phyloP scores from a whole-genome alignment of 2,329 filamentous ascomycete genomes.

The Colletotrichum sp. region DNA sequence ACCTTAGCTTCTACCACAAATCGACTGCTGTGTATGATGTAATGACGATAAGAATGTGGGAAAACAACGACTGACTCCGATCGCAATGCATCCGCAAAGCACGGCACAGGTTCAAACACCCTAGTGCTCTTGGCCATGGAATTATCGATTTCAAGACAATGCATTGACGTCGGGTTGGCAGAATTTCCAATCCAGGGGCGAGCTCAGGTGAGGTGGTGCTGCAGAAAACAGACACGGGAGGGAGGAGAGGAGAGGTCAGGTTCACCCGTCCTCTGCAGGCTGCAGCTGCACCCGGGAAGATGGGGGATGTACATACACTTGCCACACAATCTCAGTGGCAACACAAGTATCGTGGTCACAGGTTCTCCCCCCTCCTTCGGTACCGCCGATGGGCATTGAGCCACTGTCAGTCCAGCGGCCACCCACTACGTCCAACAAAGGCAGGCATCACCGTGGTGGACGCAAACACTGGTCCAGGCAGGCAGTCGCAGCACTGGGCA shows the following conservation, averaged over 20 bases:
- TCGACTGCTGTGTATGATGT: neutral
- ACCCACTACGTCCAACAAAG: neutral
- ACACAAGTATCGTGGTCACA: neutral
- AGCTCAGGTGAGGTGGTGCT: neutral
- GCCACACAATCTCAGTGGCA: neutral
- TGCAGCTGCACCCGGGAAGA: neutral
- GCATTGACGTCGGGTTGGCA: neutral
- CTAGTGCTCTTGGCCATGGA: neutral
- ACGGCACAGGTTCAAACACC: neutral
- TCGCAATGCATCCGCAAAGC: neutral
- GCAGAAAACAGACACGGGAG: neutral
- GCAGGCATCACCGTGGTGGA: conserved; percentile 7
- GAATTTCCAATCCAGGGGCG: neutral
- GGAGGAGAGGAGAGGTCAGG: neutral
- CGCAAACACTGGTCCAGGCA: conserved; percentile 6
- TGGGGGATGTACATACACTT: neutral
- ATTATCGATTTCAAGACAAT: neutral
- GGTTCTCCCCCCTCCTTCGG: conserved; percentile 2
- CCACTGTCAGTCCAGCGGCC: neutral
- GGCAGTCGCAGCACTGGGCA: neutral
- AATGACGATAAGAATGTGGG: neutral
- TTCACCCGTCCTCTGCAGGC: neutral
- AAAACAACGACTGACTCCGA: neutral
- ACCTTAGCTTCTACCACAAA: neutral
- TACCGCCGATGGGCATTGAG: neutral